Base-by-base conservation (phyloP, 306 rosid species). In the Arachis stenosperma region DNA sequence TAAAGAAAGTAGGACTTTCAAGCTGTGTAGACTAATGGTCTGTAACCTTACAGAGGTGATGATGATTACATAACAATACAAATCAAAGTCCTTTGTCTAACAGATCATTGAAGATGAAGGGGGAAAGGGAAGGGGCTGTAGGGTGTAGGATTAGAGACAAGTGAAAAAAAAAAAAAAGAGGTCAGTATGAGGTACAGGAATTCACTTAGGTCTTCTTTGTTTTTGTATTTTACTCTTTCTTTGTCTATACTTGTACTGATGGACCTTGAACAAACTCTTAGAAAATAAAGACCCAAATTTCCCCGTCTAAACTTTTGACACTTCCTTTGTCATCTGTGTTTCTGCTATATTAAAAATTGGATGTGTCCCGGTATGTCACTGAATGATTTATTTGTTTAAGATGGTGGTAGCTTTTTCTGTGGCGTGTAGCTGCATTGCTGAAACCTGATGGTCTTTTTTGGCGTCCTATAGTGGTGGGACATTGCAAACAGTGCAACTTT, bases 171-270 rank as follows among this genome's bases (percentile, higher is more conserved):
- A 52, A 52, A 46, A 77, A 69, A 76, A 73, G 79, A 82, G 90
- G 87, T 83, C 73, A 75, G 87, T 82, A 77, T 80, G 86, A 77
- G 86, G 89, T 89, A 91, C 96, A 94, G 92, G 89, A 81, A 86
- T 80, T 84, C 78, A 79, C 86, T 55, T 82, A 69, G 87, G 40
- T 78, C 74, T 81, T 73, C 30, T 69, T 68, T 71, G 72, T 60
- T 79, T 79, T 78, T 84, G 90, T 93, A 86, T 88, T 86, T 86
- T 81, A 86, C 78, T 70, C 79, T 78, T 78, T 78, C 79, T 73
- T 84, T 93, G 96, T 88, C 84, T 77, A 89, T 89, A 91, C 90
- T 86, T 91, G 96, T 88, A 88, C 87, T 75, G 92, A 85, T 91
- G 92, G 88, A 87, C 84, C 88, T 65, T 73, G 71, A 77, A 78